These are phyloP conservation scores for Sporothrix curviconia DNA, from an alignment of 2,329 filamentous ascomycete genomes.

Conservation along the genomic window DNA sequence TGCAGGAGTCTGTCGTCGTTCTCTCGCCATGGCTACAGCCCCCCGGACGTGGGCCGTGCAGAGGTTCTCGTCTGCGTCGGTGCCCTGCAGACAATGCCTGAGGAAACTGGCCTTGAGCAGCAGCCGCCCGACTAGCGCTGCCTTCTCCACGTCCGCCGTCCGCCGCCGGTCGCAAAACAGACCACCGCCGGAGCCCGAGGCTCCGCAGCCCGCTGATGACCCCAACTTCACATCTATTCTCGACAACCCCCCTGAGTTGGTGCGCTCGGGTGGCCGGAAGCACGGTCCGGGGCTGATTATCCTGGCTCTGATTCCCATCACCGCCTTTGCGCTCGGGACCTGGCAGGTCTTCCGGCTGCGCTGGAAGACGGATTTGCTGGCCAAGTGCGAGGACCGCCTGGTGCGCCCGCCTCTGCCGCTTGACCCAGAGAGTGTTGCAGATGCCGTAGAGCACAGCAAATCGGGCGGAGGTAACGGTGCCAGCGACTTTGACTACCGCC, in stretches of 20 bases:
- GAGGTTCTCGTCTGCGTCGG: background rate
- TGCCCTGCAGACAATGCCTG: conserved; percentile 7
- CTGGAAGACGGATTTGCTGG: conserved; percentile 91
- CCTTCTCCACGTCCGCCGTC: conserved; percentile 7
- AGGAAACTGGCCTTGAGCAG: background rate
- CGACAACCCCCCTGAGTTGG: conserved; percentile 75
- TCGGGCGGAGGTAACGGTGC: conserved; percentile 1
- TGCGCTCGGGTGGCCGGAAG: conserved; percentile 63
- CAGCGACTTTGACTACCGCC: conserved; percentile 76
- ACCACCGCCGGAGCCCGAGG: background rate
- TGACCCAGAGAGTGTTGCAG: conserved; percentile 69
- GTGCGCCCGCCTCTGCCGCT: conserved; percentile 79
- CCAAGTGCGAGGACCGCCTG: conserved; percentile 85
- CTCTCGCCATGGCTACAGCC: background rate
- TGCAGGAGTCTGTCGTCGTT: background rate
- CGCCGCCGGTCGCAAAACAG: background rate
- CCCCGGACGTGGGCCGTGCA: background rate
- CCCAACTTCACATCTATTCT: conserved; percentile 78
- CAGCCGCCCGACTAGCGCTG: background rate
- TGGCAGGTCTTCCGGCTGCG: conserved; percentile 92
- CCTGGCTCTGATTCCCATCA: conserved; percentile 80
- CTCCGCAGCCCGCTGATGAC: conserved; percentile 57
- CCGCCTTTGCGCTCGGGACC: conserved; percentile 80
- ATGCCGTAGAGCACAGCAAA: conserved; percentile 55
- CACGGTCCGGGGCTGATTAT: conserved; percentile 79